Evolutionary conservation across 352 stramenopile species (phyloP), one percentile per base, ranked within the genome.

Genomic region (Phytopythium boreale): DNA sequence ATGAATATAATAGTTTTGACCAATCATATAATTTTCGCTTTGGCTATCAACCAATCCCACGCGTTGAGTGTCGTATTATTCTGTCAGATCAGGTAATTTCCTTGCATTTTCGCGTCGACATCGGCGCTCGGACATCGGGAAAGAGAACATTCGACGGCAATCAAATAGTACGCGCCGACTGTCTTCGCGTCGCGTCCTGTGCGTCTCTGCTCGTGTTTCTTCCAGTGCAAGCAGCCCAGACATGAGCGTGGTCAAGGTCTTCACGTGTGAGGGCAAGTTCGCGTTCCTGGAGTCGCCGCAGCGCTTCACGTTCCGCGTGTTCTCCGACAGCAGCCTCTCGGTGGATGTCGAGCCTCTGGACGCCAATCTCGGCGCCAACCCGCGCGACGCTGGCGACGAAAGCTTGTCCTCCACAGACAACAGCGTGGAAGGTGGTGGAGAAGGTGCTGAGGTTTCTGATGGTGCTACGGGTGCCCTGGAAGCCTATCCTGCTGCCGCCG

Each of bases 181-280:
- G 6, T 26, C 15, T 31, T 39, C 14, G 49, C 15, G 15, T 1
- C 20, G n/a, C 39, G 2, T 53, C 39, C 37, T 37, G n/a, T 26
- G 56, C 36, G 37, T 26, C 37, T 17, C 37, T 7, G 43, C 24
- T 36, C 41, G 56, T 19, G 19, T 14, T 20, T 22, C 27, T 29
- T 12, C n/a, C 37, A 34, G 5, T 15, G 6, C 9, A 27, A 60
- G 15, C 14, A 5, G 7, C 19, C 1, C 10, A 0, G 10, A 1
- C 41, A 62, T 62, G 56, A 52, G 56, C 27, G 44, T 62, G 1
- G 52, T 62, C 27, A 71, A 80, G 56, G 57, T 85, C 20, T 82
- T 83, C 60, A 67, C 72, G 60, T 80, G 70, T 49, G 64, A 80
- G 39, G 77, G 77, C 15, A 61, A 22, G 50, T 76, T 83, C 41